Evolutionary conservation across 176 grass and related monocot genomes (phyloP).

Genomic region (Ananas comosus): DNA sequence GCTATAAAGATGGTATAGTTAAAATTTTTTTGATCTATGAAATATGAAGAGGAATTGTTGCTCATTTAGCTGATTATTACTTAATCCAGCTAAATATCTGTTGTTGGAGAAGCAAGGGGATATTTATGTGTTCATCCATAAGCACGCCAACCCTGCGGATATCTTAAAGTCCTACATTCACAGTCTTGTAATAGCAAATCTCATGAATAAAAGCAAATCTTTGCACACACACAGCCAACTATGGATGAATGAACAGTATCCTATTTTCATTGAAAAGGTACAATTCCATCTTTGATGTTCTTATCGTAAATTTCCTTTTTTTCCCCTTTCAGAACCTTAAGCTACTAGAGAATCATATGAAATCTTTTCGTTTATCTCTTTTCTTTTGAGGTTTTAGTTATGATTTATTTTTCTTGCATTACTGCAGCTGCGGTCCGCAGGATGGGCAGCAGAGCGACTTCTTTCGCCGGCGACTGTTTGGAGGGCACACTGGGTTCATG

Average conservation of each 20-base stretch:
- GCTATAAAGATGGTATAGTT: constrained; percentile 46
- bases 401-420: not conserved
- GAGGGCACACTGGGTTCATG: constrained; percentile 65
- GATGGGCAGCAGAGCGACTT: constrained; percentile 67
- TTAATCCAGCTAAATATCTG: constrained; percentile 53
- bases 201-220: constrained; percentile 29
- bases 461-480: constrained; percentile 71
- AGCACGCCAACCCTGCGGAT: constrained; percentile 60
- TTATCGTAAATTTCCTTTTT: too few relatives aligned
- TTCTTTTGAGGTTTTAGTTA: not conserved
- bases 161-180: constrained; percentile 74
- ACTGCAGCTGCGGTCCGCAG: constrained; percentile 41
- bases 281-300: not conserved
- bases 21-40: not conserved
- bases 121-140: constrained; percentile 69
- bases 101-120: constrained; percentile 51
- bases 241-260: constrained; percentile 73
- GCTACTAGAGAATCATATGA: too few relatives aligned
- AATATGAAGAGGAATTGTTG: constrained; percentile 1
- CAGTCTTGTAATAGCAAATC: constrained; percentile 38
- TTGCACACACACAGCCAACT: constrained; percentile 31
- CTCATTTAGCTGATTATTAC: constrained; percentile 10
- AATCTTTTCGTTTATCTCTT: too few relatives aligned
- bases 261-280: constrained; percentile 70
- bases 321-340: too few relatives aligned